phyloP scores from a whole-genome alignment of 305 asterid genomes.

The Fraxinus xanthoxyloides region DNA sequence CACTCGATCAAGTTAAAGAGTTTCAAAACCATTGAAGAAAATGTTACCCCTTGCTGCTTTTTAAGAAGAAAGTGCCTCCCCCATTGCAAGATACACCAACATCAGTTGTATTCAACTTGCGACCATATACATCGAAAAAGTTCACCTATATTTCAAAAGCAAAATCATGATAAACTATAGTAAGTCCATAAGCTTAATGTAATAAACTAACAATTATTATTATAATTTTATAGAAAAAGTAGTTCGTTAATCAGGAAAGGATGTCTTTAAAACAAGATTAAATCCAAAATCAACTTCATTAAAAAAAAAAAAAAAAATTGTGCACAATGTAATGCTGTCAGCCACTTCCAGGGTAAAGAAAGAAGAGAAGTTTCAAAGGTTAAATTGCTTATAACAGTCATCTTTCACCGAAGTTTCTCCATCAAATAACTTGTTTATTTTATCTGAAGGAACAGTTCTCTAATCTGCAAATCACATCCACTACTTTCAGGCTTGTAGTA shows the following conservation, averaged over 20 bases:
- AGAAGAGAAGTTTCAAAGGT: neutral
- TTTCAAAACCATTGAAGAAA: constrained; percentile 5
- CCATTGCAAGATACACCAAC: constrained; percentile 91
- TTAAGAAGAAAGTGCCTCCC: constrained; percentile 67
- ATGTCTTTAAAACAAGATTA: neutral
- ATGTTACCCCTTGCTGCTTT: constrained; percentile 69
- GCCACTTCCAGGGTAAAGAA: neutral
- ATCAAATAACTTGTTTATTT: neutral
- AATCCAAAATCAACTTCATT: neutral
- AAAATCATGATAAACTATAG: constrained; percentile 15
- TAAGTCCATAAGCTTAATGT: constrained; percentile 6
- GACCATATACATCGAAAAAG: constrained; percentile 85
- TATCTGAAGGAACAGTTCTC: neutral
- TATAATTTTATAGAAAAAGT: neutral
- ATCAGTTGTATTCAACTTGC: constrained; percentile 74
- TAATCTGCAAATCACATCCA: neutral
- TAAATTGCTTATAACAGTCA: neutral
- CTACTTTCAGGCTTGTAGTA: neutral
- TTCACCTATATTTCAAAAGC: constrained; percentile 50
- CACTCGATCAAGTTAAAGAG: neutral
- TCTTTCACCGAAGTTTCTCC: neutral
- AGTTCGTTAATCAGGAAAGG: neutral
- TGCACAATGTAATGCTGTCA: neutral
- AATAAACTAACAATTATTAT: neutral
- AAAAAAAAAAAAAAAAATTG: neutral